Evolutionary conservation across 75 land plant genomes (phyloP), one percentile per base, ranked within the genome.

Genomic region (Gnetum montanum): DNA sequence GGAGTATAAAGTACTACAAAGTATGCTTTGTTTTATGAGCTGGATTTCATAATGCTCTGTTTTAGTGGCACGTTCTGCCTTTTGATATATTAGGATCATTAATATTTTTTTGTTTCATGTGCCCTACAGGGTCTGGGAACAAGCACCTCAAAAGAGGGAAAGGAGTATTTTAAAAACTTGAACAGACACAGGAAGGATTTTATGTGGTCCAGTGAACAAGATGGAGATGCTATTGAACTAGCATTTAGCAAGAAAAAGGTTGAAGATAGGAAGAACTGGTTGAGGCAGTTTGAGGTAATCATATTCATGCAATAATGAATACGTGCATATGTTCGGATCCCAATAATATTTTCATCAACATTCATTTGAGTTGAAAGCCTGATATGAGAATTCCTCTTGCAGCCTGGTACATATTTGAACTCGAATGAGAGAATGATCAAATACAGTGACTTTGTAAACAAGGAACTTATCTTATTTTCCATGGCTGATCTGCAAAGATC

Each of bases 241-340:
- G 99, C 99, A 37, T 95, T 95, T 57, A 95, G 99, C 60, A 95
- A 86, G 84, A 95, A 95, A 58, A 95, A 95, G 60, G 80, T 89
- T 27, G 99, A 95, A 52, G 96, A 80, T n/a, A 75, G 99, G 45
- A 95, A 95, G 65, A 90, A 67, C 35, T 95, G 99, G 99, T 71
- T 95, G n/a, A 73, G 85, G 3, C 89, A 83, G 25, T 95, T 76
- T 71, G 83, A 95, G 88, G 99, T 95, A 49, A 16, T 53, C 12
- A 53, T 20, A 16, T 31, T 30, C 19, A 29, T 51, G 37, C 55
- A 8, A 19, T 7, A 18, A 7, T 20, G 12, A 53, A 53, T 30
- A 20, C 7, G 31, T 3, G n/a, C n/a, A n/a, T n/a, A n/a, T n/a
- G n/a, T n/a, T n/a, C n/a, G n/a, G 20, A 46, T 58, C 13, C 46